Conservation (phyloP, 345 rosid species). For the Lepidium africanum region DNA sequence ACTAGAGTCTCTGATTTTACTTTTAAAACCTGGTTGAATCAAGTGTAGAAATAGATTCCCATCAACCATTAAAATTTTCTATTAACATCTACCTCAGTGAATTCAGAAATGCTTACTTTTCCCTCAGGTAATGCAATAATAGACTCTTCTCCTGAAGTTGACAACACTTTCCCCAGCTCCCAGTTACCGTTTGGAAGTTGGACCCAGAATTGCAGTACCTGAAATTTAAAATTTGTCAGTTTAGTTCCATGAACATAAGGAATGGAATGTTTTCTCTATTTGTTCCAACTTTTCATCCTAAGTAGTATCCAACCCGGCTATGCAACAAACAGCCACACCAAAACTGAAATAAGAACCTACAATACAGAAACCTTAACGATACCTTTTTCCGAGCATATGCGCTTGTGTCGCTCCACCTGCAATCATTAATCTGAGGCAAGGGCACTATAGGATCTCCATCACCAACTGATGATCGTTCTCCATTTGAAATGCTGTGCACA, state of each 20-base stretch:
- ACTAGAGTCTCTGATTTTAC: constrained; percentile 54
- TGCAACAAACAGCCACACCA: background rate
- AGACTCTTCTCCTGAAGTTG: constrained; percentile 61
- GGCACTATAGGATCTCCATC: constrained; percentile 43
- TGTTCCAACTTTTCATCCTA: background rate
- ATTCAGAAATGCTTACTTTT: constrained; percentile 43
- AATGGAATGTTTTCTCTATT: background rate
- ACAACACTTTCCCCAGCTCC: constrained; percentile 61
- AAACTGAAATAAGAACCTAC: background rate
- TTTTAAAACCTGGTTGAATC: constrained; percentile 49
- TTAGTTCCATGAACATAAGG: background rate
- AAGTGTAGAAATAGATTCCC: background rate
- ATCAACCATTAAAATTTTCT: background rate
- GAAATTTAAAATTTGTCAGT: constrained; percentile 3
- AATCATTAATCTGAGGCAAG: constrained; percentile 41
- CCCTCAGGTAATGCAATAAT: constrained; percentile 54
- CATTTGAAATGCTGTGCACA: constrained; percentile 33
- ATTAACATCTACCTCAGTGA: background rate
- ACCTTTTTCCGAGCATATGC: constrained; percentile 73
- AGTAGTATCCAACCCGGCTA: background rate
- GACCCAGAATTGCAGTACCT: constrained; percentile 79
- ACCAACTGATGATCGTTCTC: constrained; percentile 39
- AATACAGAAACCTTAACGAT: background rate
- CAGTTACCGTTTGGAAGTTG: constrained; percentile 48
- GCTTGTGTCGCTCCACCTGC: constrained; percentile 69